Conservation (phyloP, 2,329 filamentous ascomycete species). For the Phialophora tarda region DNA sequence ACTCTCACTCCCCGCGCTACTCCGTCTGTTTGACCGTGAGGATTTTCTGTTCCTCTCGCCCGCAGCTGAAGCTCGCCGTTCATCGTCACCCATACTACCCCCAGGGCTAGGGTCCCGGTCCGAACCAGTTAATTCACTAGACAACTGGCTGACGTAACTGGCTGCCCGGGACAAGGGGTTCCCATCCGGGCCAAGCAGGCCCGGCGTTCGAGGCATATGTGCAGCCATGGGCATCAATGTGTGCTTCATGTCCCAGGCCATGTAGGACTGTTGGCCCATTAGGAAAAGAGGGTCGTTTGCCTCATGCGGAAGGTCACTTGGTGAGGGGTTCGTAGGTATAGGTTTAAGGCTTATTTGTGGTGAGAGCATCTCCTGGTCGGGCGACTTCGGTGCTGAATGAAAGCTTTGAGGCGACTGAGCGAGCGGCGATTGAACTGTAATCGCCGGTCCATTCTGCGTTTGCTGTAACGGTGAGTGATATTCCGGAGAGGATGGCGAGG, state of each 20-base stretch:
- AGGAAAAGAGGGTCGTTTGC: conserved; percentile 34
- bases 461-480: conserved; percentile 30
- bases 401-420: conserved; percentile 94
- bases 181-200: conserved; percentile 26
- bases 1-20: conserved; percentile 27
- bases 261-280: conserved; percentile 35
- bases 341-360: conserved; percentile 6
- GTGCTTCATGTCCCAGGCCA: conserved; percentile 36
- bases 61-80: not conserved
- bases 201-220: conserved; percentile 35
- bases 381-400: conserved; percentile 73
- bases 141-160: conserved; percentile 37
- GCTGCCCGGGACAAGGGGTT: conserved; percentile 33
- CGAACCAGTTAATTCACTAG: conserved; percentile 35
- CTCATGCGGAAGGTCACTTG: conserved; percentile 22
- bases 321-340: conserved; percentile 23
- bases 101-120: conserved; percentile 29
- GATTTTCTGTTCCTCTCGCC: conserved; percentile 14
- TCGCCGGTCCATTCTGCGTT: conserved; percentile 28
- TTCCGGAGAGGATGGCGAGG: conserved; percentile 19
- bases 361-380: conserved; percentile 19
- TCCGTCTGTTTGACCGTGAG: conserved; percentile 19
- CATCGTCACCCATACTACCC: conserved; percentile 24
- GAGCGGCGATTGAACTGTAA: conserved; percentile 63
- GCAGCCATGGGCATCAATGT: conserved; percentile 37